Conservation (phyloP, 805 yeast species). For the Hanseniaspora occidentalis region DNA sequence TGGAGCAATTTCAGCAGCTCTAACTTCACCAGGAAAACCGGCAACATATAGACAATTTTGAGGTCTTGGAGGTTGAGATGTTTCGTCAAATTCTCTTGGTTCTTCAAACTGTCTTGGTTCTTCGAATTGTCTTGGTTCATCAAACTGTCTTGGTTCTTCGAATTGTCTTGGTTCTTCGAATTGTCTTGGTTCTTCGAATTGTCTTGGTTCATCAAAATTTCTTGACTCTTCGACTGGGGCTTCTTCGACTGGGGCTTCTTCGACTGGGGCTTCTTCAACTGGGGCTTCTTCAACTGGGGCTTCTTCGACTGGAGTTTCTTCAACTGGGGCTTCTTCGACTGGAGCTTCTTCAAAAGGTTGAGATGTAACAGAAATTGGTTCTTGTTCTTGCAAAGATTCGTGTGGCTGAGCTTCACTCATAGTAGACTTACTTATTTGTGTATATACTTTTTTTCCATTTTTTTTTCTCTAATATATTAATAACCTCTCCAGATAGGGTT, state of each 20-base stretch:
- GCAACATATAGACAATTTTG: conserved; percentile 36
- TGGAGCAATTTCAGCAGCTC: conserved; percentile 46
- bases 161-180: neutral
- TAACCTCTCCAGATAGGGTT: no score
- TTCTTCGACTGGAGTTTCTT: neutral
- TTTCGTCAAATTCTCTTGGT: neutral
- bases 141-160: conserved; percentile 1
- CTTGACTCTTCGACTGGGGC: no score
- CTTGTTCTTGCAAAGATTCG: no score
- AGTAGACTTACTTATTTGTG: no score
- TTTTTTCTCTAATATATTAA: no score
- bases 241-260: neutral
- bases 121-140: neutral
- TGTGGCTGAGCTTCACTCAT: no score
- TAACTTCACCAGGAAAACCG: conserved; percentile 37
- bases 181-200: neutral
- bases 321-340: neutral
- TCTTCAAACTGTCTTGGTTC: neutral
- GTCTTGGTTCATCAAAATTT: no score
- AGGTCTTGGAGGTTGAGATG: neutral
- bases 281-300: neutral
- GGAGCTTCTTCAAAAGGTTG: no score
- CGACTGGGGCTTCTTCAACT: neutral
- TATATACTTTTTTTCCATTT: no score
- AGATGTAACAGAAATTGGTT: no score